phyloP scores from a whole-genome alignment of 306 rosid genomes.

The Acmispon strigosus region DNA sequence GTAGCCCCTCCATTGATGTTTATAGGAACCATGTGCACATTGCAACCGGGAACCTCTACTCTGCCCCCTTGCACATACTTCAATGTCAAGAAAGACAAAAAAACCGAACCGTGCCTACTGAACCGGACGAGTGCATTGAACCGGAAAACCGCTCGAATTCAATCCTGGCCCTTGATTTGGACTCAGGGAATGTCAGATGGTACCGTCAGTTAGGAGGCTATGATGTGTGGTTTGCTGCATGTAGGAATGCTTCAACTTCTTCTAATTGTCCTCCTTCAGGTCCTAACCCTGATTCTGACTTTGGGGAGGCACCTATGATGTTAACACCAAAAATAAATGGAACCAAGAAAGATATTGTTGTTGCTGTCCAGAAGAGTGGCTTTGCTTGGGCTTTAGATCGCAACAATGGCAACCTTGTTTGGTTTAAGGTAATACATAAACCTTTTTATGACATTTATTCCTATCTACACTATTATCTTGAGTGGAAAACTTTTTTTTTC shows the following conservation, averaged over 20 bases:
- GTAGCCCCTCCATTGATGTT: slow-evolving; percentile 63
- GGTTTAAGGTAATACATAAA: slow-evolving; percentile 32
- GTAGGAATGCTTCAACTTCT: slow-evolving; percentile 27
- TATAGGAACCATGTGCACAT: slow-evolving; percentile 38
- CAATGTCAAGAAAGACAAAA: slow-evolving; percentile 47
- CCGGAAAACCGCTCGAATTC: slow-evolving; percentile 53
- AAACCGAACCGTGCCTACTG: slow-evolving; percentile 35
- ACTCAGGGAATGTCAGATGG: slow-evolving; percentile 48
- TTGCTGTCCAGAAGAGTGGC: slow-evolving; percentile 65
- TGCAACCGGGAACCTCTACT: slow-evolving; percentile 57
- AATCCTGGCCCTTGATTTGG: slow-evolving; percentile 56
- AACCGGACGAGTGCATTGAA: slow-evolving; percentile 44
- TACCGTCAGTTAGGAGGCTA: slow-evolving; percentile 61
- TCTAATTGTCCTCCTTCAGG: slow-evolving; percentile 48
- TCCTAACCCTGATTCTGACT: slow-evolving; percentile 46
- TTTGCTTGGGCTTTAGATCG: slow-evolving; percentile 63
- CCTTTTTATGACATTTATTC: no score
- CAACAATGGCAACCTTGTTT: slow-evolving; percentile 31
- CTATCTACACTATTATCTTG: no score
- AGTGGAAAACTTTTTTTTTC: no score
- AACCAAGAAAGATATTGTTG: slow-evolving; percentile 36
- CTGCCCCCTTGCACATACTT: slow-evolving; percentile 31
- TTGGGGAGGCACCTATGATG: slow-evolving; percentile 61
- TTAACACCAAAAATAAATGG: slow-evolving; percentile 26
- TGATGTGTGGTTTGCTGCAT: slow-evolving; percentile 58